These are phyloP conservation scores for Puccinia hordei DNA, from an alignment of 1,284 basidiomycete genomes.

Conservation along the genomic window DNA sequence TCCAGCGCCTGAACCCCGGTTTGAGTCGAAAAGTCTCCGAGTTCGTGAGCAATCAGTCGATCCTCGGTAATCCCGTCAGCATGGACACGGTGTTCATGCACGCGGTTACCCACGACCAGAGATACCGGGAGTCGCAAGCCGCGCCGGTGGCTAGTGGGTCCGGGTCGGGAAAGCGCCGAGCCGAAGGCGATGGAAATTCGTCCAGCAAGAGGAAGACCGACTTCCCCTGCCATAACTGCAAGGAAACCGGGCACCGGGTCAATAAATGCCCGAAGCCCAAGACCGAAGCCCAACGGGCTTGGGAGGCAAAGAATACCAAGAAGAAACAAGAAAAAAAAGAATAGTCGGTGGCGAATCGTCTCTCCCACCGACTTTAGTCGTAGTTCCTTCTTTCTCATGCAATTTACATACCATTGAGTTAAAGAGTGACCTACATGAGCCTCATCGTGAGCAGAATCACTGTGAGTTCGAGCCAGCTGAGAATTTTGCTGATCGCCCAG, in stretches of 20 bases:
- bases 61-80: neutral
- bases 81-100: neutral
- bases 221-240: neutral
- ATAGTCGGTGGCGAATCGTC: conserved; percentile 5
- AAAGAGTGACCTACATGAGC: neutral
- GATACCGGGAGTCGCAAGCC: neutral
- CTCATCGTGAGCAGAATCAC: neutral
- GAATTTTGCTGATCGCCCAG: neutral
- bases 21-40: neutral
- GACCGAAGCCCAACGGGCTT: neutral
- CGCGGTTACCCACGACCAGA: neutral
- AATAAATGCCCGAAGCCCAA: neutral
- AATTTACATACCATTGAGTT: neutral
- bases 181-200: neutral
- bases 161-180: neutral
- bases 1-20: neutral
- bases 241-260: neutral
- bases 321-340: neutral
- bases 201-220: neutral
- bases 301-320: neutral
- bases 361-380: conserved; percentile 1
- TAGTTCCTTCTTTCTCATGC: neutral
- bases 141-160: neutral
- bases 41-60: neutral
- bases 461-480: too few species aligned